Base-by-base conservation (phyloP, 2,329 filamentous ascomycete species). In the Aspergillus latus region DNA sequence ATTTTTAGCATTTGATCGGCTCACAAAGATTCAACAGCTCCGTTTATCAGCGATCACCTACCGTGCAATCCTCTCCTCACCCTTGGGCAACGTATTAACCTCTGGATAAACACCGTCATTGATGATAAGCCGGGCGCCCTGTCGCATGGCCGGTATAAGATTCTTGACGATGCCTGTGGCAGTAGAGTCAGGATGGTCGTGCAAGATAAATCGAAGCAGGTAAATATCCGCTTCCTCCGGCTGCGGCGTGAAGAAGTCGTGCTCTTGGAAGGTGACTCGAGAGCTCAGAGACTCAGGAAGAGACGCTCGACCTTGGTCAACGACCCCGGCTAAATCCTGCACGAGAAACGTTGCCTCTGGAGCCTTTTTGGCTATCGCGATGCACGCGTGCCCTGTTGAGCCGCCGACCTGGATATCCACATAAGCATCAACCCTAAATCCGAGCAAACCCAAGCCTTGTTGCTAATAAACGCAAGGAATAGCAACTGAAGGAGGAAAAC, bases 191-290 rank as follows among this genome's bases (percentile, higher is more conserved):
- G 54, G 40, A 29, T 46, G 40, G 26, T 52, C 48, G 16, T 52
- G 54, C 4, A 56, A 6, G 9, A 56, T 51, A 39, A 46, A 51
- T 10, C 53, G 47, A 3, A 56, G 32, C 2, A 56, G 54, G 36
- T 56, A 56, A 2, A 52, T 36, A 32, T 52, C 54, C 1, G 54
- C 54, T 2, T 21, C 16, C 4, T n/a, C 40, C 1, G 47, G 32
- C 32, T 56, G 54, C 6, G 29, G 5, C 0, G 48, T 48, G 34
- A 56, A 56, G 28, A 56, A 56, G 15, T 56, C 54, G 26, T 56
- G 54, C 21, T 28, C 29, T n/a, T 46, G 2, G 34, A 51, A 52
- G 10, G 15, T 34, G 5, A 56, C 40, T 2, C 54, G 54, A 1
- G 10, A 2, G n/a, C n/a, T n/a, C 11, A 56, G 9, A 1, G 2